A percentile compares a stretch with the other conserved stretches of the same genome.
Evolutionary conservation across 768 basidiomycete genomes (phyloP).

Genomic region (Rhodotorula toruloides): DNA sequence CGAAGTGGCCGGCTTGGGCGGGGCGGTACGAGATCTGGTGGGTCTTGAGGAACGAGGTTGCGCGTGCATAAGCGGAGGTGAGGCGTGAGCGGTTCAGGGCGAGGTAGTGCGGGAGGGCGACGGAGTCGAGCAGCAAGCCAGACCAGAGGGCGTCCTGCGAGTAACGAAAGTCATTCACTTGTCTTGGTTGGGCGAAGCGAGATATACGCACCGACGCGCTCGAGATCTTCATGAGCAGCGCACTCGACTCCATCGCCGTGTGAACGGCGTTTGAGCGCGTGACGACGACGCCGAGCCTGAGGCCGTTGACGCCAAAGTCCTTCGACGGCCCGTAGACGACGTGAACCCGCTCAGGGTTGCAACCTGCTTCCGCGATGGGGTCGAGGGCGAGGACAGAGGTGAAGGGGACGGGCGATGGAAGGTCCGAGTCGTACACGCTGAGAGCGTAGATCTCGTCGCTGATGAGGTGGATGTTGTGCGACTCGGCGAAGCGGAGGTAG

Average conservation of each 20-base stretch:
- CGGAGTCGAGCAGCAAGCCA: conserved; percentile 31
- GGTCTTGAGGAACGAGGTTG: conserved; percentile 28
- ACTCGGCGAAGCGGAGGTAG: conserved; percentile 39
- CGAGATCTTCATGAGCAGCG: conserved; percentile 42
- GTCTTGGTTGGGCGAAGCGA: background rate
- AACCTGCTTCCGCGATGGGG: conserved; percentile 35
- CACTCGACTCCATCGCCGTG: conserved; percentile 34
- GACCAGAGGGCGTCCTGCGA: conserved; percentile 40
- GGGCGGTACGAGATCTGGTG: conserved; percentile 35
- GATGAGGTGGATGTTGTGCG: conserved; percentile 38
- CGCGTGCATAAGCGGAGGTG: conserved; percentile 23
- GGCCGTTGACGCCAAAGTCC: conserved; percentile 42
- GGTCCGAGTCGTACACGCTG: conserved; percentile 22
- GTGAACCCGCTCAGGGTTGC: conserved; percentile 37
- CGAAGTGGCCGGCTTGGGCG: conserved; percentile 37
- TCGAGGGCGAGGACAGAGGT: conserved; percentile 42
- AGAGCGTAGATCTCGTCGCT: conserved; percentile 41
- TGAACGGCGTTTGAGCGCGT: conserved; percentile 42
- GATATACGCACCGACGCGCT: conserved; percentile 32
- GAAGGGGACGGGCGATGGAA: conserved; percentile 25
- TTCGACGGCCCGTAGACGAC: conserved; percentile 37
- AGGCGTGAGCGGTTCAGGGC: conserved; percentile 33
- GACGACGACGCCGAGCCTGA: conserved; percentile 41
- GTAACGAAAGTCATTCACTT: background rate
- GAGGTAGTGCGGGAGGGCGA: conserved; percentile 35